Base-by-base conservation (phyloP, 371 early-diverging fungal species). In the Zychaea mexicana region DNA sequence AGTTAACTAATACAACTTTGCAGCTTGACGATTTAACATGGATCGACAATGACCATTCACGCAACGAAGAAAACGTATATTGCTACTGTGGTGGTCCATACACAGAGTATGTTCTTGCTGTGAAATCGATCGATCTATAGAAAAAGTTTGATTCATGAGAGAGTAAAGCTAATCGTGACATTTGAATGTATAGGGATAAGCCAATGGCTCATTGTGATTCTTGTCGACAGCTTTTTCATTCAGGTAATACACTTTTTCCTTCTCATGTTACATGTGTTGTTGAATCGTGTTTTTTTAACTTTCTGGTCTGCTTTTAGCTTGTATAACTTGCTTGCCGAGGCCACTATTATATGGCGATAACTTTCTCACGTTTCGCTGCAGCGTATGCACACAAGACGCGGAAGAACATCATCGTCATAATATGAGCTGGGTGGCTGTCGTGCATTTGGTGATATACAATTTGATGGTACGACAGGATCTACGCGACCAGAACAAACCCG, bases 381-480 rank as follows among this genome's bases (percentile, higher is more conserved):
- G 82, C 10, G 83, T 83, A 2, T 92, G 92, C 73, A 82, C 73
- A n/a, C 68, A 75, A 19, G 81, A 82, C 13, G 69, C 66, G 26
- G 88, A 90, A 62, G 70, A 68, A 42, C 89, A 83, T 64, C 77
- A 79, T 58, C 81, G 92, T 31, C 76, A 84, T 13, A 77, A 76
- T 30, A 73, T 90, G 66, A 91, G 88, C 64, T 92, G 90, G 91
- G 84, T 90, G 12, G 82, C 85, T 12, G 84, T 91, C 28, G 89
- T 93, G 10, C 91, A 92, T 56, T 68, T 92, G 27, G 88, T 88
- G 3, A 74, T 94, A 33, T 93, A 91, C 74, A 88, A 92, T 59
- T 62, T 94, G 32, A 85, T 88, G 57, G 59, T 61, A 21, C 71
- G 68, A n/a, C 71, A 71, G 32, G 61, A 68, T n/a, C 36, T 77